Percentiles rank a stretch among this genome's conserved stretches.
phyloP scores from a whole-genome alignment of 2,329 filamentous ascomycete species.

The Corinectria fuckeliana region DNA sequence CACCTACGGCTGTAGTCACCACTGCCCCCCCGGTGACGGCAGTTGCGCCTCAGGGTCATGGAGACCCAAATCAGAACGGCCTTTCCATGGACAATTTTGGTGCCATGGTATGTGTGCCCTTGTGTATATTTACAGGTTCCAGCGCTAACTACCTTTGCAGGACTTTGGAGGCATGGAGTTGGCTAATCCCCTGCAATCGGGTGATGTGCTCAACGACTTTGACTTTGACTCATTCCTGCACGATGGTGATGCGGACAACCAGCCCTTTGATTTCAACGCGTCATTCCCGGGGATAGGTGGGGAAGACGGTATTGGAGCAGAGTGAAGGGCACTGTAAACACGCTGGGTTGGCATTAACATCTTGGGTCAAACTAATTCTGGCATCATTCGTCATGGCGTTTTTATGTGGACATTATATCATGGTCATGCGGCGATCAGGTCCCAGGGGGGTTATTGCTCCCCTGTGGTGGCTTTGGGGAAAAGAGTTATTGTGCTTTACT shows the following conservation, averaged over 20 bases:
- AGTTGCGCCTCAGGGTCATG: constrained; percentile 52
- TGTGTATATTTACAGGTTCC: constrained; percentile 5
- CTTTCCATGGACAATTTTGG: constrained; percentile 51
- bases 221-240: constrained; percentile 74
- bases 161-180: constrained; percentile 61
- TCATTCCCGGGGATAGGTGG: constrained; percentile 62
- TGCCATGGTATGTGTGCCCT: constrained; percentile 50
- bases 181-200: constrained; percentile 59
- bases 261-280: constrained; percentile 61
- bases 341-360: constrained; percentile 39
- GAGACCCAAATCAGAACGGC: constrained; percentile 56
- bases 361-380: constrained; percentile 46
- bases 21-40: constrained; percentile 48
- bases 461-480: constrained; percentile 43
- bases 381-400: constrained; percentile 51
- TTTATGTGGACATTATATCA: constrained; percentile 48
- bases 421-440: constrained; percentile 49
- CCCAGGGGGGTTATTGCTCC: constrained; percentile 38
- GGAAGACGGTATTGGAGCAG: constrained; percentile 63
- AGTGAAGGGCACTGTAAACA: constrained; percentile 46
- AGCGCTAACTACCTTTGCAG: constrained; percentile 32
- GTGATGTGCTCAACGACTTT: constrained; percentile 69
- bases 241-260: constrained; percentile 55
- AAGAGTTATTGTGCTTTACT: constrained; percentile 38
- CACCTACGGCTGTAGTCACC: constrained; percentile 44